phyloP scores from a whole-genome alignment of 129 eudicot species.

The Flaveria sonorensis region DNA sequence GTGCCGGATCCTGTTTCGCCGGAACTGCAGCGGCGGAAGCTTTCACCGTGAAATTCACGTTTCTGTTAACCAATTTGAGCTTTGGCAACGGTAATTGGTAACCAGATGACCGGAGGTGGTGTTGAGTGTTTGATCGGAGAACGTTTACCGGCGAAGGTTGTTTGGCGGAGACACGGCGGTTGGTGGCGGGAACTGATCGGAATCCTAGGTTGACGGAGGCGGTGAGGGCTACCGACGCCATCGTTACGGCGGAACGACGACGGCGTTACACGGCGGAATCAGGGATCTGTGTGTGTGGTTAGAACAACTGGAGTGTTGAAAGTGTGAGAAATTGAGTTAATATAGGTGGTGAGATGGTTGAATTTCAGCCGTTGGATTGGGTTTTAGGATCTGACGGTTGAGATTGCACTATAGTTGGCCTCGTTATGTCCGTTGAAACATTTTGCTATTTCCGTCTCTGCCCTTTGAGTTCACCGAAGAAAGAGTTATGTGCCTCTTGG shows the following conservation, averaged over 20 bases:
- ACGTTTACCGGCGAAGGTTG: slow-evolving; percentile 37
- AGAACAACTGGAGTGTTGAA: slow-evolving; percentile 16
- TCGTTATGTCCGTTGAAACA: slow-evolving; percentile 36
- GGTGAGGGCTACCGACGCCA: slow-evolving; percentile 80
- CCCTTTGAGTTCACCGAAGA: slow-evolving; percentile 33
- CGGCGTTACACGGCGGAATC: slow-evolving; percentile 34
- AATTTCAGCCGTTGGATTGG: slow-evolving; percentile 39
- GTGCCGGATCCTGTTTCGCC: slow-evolving; percentile 39
- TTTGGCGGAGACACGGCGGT: slow-evolving; percentile 23
- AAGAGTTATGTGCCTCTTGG: not conserved
- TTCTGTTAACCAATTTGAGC: slow-evolving; percentile 12
- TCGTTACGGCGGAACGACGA: slow-evolving; percentile 43
- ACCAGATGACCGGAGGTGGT: slow-evolving; percentile 21
- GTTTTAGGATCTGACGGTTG: slow-evolving; percentile 27
- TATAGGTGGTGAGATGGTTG: not conserved
- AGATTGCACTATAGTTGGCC: slow-evolving; percentile 17
- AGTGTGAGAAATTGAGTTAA: not conserved
- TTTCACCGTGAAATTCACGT: slow-evolving; percentile 9
- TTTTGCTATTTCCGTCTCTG: slow-evolving; percentile 33
- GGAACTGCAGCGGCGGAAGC: slow-evolving; percentile 41
- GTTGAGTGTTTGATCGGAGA: slow-evolving; percentile 39
- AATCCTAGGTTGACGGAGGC: slow-evolving; percentile 56
- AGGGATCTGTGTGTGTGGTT: slow-evolving; percentile 23
- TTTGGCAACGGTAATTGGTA: slow-evolving; percentile 13
- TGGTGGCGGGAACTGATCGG: slow-evolving; percentile 41